Evolutionary conservation across 495 filamentous ascomycete genomes (phyloP).

Genomic region (Talaromyces adpressus): DNA sequence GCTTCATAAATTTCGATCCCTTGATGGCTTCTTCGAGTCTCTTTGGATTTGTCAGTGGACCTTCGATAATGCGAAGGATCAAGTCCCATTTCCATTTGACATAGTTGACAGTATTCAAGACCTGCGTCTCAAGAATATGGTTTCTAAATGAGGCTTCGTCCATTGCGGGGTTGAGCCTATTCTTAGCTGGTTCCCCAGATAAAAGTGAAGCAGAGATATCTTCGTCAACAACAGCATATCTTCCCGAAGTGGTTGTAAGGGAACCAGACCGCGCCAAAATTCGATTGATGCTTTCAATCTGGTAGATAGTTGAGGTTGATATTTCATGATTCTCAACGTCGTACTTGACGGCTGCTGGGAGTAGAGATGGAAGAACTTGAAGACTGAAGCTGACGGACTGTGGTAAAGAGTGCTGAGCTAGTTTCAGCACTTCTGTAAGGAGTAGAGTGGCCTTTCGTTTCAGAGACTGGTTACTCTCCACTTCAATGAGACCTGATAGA

Average conservation of each 20-base stretch:
- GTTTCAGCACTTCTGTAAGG: constrained; percentile 81
- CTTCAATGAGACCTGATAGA: constrained; percentile 58
- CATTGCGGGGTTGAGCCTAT: constrained; percentile 63
- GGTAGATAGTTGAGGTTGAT: constrained; percentile 83
- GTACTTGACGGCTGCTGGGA: constrained; percentile 67
- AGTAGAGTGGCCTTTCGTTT: constrained; percentile 85
- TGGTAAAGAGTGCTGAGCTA: constrained; percentile 80
- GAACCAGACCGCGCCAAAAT: constrained; percentile 75
- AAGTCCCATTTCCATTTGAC: constrained; percentile 96
- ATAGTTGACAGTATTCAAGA: constrained; percentile 77
- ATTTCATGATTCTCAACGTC: constrained; percentile 64
- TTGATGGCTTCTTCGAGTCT: constrained; percentile 91
- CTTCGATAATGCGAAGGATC: constrained; percentile 84
- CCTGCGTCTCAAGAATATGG: constrained; percentile 77
- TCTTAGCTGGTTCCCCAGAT: constrained; percentile 59
- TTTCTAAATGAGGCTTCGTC: constrained; percentile 85
- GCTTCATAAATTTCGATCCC: constrained; percentile 89
- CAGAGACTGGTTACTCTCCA: constrained; percentile 64
- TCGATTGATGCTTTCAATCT: constrained; percentile 93
- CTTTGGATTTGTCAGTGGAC: constrained; percentile 85
- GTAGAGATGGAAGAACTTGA: constrained; percentile 77
- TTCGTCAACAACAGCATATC: constrained; percentile 37
- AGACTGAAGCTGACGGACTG: constrained; percentile 67
- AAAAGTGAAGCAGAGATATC: constrained; percentile 34
- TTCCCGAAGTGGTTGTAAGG: constrained; percentile 28